Evolutionary conservation across 2,329 filamentous ascomycete species (phyloP).

Genomic region (Calonectria hongkongensis): DNA sequence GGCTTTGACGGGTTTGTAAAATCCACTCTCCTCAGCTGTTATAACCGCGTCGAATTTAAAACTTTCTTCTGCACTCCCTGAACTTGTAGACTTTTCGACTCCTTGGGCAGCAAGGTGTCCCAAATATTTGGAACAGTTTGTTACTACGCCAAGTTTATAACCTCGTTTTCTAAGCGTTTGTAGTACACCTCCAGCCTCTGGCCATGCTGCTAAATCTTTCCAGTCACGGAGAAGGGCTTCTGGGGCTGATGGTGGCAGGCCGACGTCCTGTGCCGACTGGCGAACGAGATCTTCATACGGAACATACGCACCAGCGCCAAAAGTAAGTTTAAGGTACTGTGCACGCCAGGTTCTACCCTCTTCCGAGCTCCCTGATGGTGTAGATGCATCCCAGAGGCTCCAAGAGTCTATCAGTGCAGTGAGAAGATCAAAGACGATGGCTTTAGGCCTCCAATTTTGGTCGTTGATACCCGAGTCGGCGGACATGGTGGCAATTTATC

Average conservation of each 20-base stretch:
- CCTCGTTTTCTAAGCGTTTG: slow-evolving; percentile 51
- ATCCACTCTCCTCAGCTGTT: slow-evolving; percentile 63
- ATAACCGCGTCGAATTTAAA: slow-evolving; percentile 58
- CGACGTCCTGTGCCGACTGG: slow-evolving; percentile 56
- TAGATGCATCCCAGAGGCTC: slow-evolving; percentile 61
- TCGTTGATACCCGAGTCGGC: not conserved
- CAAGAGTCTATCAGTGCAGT: slow-evolving; percentile 63
- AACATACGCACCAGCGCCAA: slow-evolving; percentile 57
- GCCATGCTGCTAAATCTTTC: slow-evolving; percentile 54
- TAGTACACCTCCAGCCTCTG: slow-evolving; percentile 47
- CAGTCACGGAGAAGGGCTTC: slow-evolving; percentile 55
- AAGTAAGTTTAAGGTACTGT: slow-evolving; percentile 62
- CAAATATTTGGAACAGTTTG: slow-evolving; percentile 61
- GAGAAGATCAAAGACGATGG: slow-evolving; percentile 63
- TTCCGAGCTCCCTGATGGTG: slow-evolving; percentile 48
- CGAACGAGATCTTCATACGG: slow-evolving; percentile 58
- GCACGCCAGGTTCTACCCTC: slow-evolving; percentile 60
- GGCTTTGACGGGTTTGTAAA: slow-evolving; percentile 60
- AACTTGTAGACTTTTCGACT: slow-evolving; percentile 32
- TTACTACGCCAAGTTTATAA: slow-evolving; percentile 60
- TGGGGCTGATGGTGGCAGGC: slow-evolving; percentile 55
- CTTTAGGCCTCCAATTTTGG: slow-evolving; percentile 56
- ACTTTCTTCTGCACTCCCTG: slow-evolving; percentile 25
- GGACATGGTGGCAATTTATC: not conserved
- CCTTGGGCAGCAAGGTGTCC: slow-evolving; percentile 51